Conservation (phyloP, 2,329 filamentous ascomycete genomes). For the Fonsecaea pugnacius region DNA sequence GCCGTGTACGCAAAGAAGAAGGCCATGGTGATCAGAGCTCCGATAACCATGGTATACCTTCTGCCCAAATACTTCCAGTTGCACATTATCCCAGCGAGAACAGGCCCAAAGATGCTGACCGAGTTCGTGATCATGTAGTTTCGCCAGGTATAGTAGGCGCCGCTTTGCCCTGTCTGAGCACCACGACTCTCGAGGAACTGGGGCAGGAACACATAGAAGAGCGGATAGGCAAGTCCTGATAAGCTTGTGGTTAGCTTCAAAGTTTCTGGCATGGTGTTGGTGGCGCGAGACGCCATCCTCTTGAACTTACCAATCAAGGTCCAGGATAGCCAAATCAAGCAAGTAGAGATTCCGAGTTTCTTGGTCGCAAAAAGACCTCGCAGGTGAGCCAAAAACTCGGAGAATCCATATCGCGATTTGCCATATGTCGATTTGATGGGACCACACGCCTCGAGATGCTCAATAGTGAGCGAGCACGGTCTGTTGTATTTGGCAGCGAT, state of each 20-base stretch:
- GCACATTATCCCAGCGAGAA: constrained; percentile 71
- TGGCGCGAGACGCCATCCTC: not conserved
- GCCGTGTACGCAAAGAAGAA: constrained; percentile 79
- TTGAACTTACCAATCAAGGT: constrained; percentile 61
- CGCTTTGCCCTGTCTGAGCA: constrained; percentile 71
- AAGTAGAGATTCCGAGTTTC: constrained; percentile 57
- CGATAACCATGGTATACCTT: constrained; percentile 70
- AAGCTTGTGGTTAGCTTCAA: not conserved
- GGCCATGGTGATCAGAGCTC: constrained; percentile 64
- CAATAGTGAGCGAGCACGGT: constrained; percentile 57
- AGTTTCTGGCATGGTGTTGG: not conserved
- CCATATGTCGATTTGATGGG: constrained; percentile 34
- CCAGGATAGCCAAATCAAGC: constrained; percentile 73
- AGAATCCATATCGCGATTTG: constrained; percentile 43
- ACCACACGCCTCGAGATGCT: constrained; percentile 55
- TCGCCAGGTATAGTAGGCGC: constrained; percentile 74
- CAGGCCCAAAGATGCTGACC: constrained; percentile 72
- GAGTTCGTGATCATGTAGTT: constrained; percentile 78
- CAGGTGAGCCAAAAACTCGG: constrained; percentile 55
- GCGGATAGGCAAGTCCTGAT: constrained; percentile 58
- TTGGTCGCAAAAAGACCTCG: constrained; percentile 69
- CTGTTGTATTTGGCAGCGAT: constrained; percentile 60
- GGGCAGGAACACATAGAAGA: constrained; percentile 75
- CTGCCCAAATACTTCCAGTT: constrained; percentile 71
- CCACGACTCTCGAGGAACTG: constrained; percentile 58